phyloP scores from a whole-genome alignment of 2,329 filamentous ascomycete species.

The Microdochium bolleyi region DNA sequence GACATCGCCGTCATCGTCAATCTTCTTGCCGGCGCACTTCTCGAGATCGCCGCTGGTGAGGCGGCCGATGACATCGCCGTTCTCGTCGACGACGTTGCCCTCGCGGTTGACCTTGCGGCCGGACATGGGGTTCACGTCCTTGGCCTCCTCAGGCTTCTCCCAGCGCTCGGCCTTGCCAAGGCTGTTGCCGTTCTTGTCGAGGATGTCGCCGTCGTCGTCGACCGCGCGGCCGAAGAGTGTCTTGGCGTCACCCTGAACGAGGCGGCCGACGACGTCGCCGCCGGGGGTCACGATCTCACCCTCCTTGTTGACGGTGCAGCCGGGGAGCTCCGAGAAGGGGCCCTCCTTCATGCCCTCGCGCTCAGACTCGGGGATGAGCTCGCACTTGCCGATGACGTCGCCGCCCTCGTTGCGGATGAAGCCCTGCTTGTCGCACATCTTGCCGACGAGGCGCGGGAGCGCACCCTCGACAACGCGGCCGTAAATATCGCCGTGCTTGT shows the following conservation, averaged over 20 bases:
- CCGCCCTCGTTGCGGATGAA: conserved; percentile 68
- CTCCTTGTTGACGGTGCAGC: conserved; percentile 59
- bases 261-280: conserved; percentile 65
- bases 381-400: conserved; percentile 59
- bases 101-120: conserved; percentile 50
- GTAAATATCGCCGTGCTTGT: conserved; percentile 44
- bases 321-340: conserved; percentile 59
- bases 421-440: conserved; percentile 64
- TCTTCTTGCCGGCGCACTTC: conserved; percentile 58
- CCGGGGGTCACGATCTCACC: conserved; percentile 58
- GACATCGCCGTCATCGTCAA: conserved; percentile 65
- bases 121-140: conserved; percentile 41
- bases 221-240: conserved; percentile 64
- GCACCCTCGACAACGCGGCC: conserved; percentile 63
- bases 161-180: conserved; percentile 52
- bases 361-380: conserved; percentile 61
- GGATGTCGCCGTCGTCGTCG: conserved; percentile 75
- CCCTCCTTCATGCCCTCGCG: conserved; percentile 55
- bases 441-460: conserved; percentile 53
- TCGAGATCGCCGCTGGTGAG: conserved; percentile 60
- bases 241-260: conserved; percentile 65
- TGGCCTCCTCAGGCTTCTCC: conserved; percentile 46
- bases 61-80: conserved; percentile 56
- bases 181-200: conserved; percentile 63
- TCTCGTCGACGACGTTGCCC: conserved; percentile 49